Base-by-base conservation (phyloP, 208 protist species). In the Trypanosoma mega region DNA sequence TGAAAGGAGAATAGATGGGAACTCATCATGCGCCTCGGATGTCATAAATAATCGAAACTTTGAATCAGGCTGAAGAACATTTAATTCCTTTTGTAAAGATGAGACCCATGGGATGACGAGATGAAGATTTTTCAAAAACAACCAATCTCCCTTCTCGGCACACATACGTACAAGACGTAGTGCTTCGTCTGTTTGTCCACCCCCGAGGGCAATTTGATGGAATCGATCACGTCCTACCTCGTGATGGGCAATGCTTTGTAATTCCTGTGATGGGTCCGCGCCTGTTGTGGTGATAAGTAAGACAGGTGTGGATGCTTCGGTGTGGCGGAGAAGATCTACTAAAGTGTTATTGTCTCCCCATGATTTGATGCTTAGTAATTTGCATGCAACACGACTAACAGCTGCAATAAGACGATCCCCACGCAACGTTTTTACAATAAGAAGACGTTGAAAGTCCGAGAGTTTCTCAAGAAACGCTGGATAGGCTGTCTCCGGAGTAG, bases 91-190 rank as follows among this genome's bases (percentile, higher is more conserved):
- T 64, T 98, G 92, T 45, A 98, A 80, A 29, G 61, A 56, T 4
- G 79, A 66, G 39, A 98, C 84, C 97, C 98, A 99, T 43, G 79
- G 76, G 53, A 97, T 88, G 29, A 98, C 97, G 16, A 99, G 82
- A 68, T 99, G 97, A 14, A 98, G 57, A 76, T 99, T 99, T 78
- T 99, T 99, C 36, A 99, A 72, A 61, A 97, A 94, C 7, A 98
- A 63, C 96, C 95, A 98, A 36, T 96, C 76, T 26, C 97, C 96
- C 45, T 78, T 82, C 62, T 75, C 76, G 14, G 91, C 77, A 55
- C 76, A 83, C 31, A 68, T 49, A 24, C 76, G 72, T 30, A 98
- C 68, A 45, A 96, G 68, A 18, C 71, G 63, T 70, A 98, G 63
- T 8, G 95, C 96, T 48, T 90, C 86, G 14, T 93, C 84, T n/a